Base-by-base conservation (phyloP, 345 rosid genomes). In the Camelina laxa region DNA sequence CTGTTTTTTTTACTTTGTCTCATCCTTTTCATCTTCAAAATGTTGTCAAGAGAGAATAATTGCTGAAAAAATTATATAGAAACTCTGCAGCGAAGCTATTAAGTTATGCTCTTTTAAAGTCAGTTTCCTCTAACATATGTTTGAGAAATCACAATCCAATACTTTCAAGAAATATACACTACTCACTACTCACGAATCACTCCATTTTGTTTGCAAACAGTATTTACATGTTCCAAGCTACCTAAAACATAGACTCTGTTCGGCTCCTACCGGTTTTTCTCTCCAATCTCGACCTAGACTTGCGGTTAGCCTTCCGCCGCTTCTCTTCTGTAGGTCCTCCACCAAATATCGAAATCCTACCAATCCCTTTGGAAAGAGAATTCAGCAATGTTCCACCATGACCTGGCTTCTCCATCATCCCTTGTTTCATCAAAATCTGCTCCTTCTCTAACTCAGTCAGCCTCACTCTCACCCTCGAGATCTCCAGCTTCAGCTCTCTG, bases 381-480 rank as follows among this genome's bases (percentile, higher is more conserved):
- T 87, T 87, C 3, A 93, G 76, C 75, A 93, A 77, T 3, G 94
- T 89, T 68, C 80, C 88, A 10, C 96, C 92, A 53, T 69, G 82
- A 64, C 85, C 89, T 5, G 93, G 82, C 75, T 88, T 93, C 19
- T 83, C 87, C 38, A 86, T 57, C 89, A 90, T 87, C 63, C 90
- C 93, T 39, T 87, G 85, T 77, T 95, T 95, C 96, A 95, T 95
- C 12, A 92, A 82, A n/a, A 85, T 91, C 8, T 92, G 99, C 49
- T 90, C 97, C 55, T 92, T 92, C 80, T 95, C 99, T 11, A 95
- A 76, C 82, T 95, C 99, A 1, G 94, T 95, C 13, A 92, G 84
- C 73, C 99, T 84, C 92, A 95, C 91, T 79, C 94, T 90, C 97
- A 95, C 91, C 60, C 97, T 92, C 22, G 97, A 88, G 4, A 95